These are phyloP conservation scores for Microcyclospora tardicrescens DNA, from an alignment of 2,329 filamentous ascomycete species.

Conservation along the genomic window DNA sequence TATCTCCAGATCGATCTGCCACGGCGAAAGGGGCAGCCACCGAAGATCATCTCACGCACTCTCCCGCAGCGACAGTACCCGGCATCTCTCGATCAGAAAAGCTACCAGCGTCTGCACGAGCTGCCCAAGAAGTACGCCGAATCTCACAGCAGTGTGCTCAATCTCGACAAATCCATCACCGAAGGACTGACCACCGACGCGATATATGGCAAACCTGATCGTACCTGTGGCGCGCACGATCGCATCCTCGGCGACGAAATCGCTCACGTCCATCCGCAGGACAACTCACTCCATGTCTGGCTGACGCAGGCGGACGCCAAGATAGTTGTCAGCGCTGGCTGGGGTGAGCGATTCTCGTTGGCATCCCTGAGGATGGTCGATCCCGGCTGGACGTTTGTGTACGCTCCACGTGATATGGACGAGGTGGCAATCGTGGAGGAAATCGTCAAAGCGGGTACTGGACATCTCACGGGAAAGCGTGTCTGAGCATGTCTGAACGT, in stretches of 20 bases:
- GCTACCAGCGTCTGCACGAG: constrained; percentile 3
- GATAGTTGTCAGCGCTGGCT: constrained; percentile 6
- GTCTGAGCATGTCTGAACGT: no score
- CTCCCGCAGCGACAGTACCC: constrained; percentile 8
- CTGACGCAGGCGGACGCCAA: constrained; percentile 7
- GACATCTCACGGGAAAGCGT: no score
- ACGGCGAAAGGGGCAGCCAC: constrained; percentile 1
- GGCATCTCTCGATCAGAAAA: constrained; percentile 1
- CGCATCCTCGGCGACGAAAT: constrained; percentile 7
- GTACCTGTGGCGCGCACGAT: constrained; percentile 2
- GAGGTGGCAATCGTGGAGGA: no score
- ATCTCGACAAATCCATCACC: constrained; percentile 5
- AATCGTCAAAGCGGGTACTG: no score
- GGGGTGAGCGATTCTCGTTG: constrained; percentile 10
- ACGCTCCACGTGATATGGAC: no score
- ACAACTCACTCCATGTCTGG: constrained; percentile 11
- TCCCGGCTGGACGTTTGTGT: constrained; percentile 8
- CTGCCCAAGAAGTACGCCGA: constrained; percentile 4
- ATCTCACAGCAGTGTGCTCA: constrained; percentile 1
- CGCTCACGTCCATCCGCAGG: constrained; percentile 9
- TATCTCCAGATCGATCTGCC: constrained; percentile 4
- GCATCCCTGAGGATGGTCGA: constrained; percentile 6
- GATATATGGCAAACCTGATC: constrained; percentile 6
- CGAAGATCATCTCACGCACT: constrained; percentile 5
- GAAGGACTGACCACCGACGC: constrained; percentile 9